Evolutionary conservation across 345 rosid species (phyloP).

Genomic region (Brassica cretica): DNA sequence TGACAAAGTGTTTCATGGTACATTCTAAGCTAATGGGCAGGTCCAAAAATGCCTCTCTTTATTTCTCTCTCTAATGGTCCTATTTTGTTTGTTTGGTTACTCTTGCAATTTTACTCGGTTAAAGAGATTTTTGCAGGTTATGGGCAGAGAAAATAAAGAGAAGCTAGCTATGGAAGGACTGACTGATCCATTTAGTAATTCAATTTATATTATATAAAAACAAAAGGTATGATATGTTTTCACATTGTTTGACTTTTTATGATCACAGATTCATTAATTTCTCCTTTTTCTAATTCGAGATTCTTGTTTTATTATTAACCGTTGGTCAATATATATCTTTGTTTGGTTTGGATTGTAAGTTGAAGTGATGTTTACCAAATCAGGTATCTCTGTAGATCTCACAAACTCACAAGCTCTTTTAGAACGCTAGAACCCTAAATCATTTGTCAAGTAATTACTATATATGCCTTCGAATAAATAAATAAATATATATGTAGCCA

Average conservation of each 20-base stretch:
- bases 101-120: conserved; percentile 42
- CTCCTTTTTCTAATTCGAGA: conserved; percentile 9
- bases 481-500: neutral
- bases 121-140: conserved; percentile 44
- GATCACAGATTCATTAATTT: conserved; percentile 21
- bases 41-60: conserved; percentile 33
- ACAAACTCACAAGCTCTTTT: conserved; percentile 16
- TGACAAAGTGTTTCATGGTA: conserved; percentile 45
- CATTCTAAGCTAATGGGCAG: conserved; percentile 44
- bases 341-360: conserved; percentile 24
- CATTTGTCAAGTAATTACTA: conserved; percentile 25
- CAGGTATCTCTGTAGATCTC: conserved; percentile 28
- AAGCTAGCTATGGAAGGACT: conserved; percentile 43
- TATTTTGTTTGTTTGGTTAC: conserved; percentile 41
- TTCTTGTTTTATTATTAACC: conserved; percentile 24
- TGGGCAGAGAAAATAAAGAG: conserved; percentile 43
- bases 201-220: conserved; percentile 11
- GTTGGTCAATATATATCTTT: conserved; percentile 21
- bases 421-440: conserved; percentile 16
- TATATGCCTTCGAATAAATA: neutral
- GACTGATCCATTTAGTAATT: conserved; percentile 29
- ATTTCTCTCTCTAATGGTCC: conserved; percentile 42
- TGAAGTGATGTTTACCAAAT: conserved; percentile 32
- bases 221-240: conserved; percentile 38
- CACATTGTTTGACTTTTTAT: conserved; percentile 40